Evolutionary conservation across 2,329 filamentous ascomycete genomes (phyloP).

Genomic region (Aspergillus hiratsukae): DNA sequence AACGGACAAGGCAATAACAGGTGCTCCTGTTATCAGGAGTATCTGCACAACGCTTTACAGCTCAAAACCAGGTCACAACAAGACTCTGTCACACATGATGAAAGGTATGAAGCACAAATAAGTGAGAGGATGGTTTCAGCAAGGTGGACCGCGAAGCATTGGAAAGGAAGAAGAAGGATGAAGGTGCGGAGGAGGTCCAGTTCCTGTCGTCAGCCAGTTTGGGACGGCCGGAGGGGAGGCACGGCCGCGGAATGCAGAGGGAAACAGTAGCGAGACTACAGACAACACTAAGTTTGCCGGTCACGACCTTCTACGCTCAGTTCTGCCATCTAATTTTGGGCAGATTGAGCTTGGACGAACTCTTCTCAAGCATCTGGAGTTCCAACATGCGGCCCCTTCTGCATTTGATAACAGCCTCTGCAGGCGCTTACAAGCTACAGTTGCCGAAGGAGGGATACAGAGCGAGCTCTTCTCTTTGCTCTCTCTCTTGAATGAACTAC

Average conservation of each 20-base stretch:
- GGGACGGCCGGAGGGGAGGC: neutral
- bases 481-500: neutral
- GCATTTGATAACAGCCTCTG: neutral
- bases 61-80: slow-evolving; percentile 1
- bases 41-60: neutral
- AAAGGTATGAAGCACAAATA: neutral
- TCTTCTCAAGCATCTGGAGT: neutral
- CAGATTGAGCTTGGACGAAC: neutral
- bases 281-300: neutral
- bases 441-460: neutral
- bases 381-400: neutral
- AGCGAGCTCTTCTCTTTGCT: neutral
- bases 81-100: neutral
- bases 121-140: neutral
- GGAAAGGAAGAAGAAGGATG: neutral
- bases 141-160: neutral
- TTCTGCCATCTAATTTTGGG: neutral
- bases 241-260: neutral
- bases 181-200: neutral
- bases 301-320: neutral
- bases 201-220: neutral
- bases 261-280: neutral
- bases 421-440: neutral
- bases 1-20: neutral
- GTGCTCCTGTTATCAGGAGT: slow-evolving; percentile 9